Evolutionary conservation across 768 basidiomycete genomes (phyloP), one percentile per base, ranked within the genome.

Genomic region (Trametes cubensis): DNA sequence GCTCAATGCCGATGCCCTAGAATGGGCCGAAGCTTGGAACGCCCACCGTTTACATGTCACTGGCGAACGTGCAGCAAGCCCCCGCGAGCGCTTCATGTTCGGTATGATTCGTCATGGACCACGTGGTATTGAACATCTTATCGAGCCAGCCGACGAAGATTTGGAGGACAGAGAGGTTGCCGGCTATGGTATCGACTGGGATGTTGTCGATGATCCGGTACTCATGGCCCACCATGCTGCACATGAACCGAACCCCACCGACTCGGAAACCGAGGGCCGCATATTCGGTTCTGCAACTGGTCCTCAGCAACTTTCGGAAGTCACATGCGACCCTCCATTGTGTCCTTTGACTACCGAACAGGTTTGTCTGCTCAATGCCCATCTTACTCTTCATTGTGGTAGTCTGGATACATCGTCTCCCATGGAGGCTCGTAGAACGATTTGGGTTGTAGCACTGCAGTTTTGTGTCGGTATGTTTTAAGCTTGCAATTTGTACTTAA

Each of bases 11-110:
- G 68, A 69, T 23, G 50, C 50, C 11, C 42, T 14, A 2, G 55
- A 64, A 2, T 82, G 75, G 74, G 69, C 69, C 0, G 62, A 67
- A 1, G 47, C 69, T 2, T 80, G 78, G 78, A 80, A 80, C 50
- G 25, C 65, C 7, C 78, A 79, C 61, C 55, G 46, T 1, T 45
- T 79, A 14, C 52, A 50, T 0, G 45, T 72, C 8, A 60, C 51
- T 3, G 66, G 70, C 20, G 52, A 71, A 64, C 39, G 30, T 17
- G 10, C 39, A 5, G 30, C 30, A 1, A 49, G 47, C 21, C 76
- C 76, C 0, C 55, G 57, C 3, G 70, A 77, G 18, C 69, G 78
- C 67, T 75, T 67, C 55, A 41, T 69, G 8, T 76, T 75, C 58
- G 72, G 74, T 15, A 73, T 76, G 69, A 15, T 75, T 1, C 40